Base-by-base conservation (phyloP, 1,139 yeast genomes). In the Candida labiduridarum region DNA sequence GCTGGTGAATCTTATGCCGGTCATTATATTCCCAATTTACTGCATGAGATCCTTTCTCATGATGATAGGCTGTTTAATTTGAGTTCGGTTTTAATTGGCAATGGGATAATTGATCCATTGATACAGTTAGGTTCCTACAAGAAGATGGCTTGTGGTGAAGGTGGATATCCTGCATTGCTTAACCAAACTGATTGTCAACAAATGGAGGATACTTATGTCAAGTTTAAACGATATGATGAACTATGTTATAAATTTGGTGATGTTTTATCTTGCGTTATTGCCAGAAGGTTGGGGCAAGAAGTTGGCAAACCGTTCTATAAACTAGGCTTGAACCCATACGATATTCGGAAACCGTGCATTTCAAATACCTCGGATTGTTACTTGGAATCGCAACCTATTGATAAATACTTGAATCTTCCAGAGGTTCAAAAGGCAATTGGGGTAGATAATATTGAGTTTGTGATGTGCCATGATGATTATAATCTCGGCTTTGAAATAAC, bases 1-100 rank as follows among this genome's bases (percentile, higher is more conserved):
- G 84, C 96, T 49, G 96, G 96, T 52, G 96, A 89, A 68, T 86
- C 94, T 11, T 89, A 89, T 62, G 96, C 90, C 36, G 96, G 96
- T 41, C 96, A 88, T 67, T 89, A 89, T 66, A 83, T 89, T 56
- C 96, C 96, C 25, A 82, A 78, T 25, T 84, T 89, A 67, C 94
- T 94, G 15, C 71, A 80, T 45, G 95, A 87, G 63, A 87, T 89
- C 55, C 68, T 87, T 53, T 74, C 71, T 56, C 83, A 84, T 64
- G 82, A 82, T 18, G 89, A 85, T 62, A 78, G 87, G 53, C 71
- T 80, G 18, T 88, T 89, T 65, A 82, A 87, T 56, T 77, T 89
- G 60, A 67, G 82, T 11, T 87, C 95, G 2, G 83, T 88, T 5
- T 66, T 89, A 64, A 88, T 89, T 59, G 96, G 96, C 35, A 89